A percentile compares a stretch with the other conserved stretches of the same genome.
Conservation (phyloP, 805 yeast species). For the Wickerhamiella sergipiensis region DNA sequence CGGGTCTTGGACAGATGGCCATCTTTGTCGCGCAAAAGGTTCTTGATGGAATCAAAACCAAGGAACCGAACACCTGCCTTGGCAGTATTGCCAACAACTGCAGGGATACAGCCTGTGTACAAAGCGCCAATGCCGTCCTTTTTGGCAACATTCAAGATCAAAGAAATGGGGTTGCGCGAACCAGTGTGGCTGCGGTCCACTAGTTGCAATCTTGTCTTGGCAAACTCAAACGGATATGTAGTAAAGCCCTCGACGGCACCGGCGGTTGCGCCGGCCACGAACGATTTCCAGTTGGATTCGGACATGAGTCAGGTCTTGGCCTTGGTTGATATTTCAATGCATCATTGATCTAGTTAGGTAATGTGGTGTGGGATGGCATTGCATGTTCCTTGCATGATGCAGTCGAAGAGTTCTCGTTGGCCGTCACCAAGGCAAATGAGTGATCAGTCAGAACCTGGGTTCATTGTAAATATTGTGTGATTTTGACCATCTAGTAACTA, state of each 20-base stretch:
- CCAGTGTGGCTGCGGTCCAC: conserved; percentile 26
- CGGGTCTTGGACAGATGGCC: conserved; percentile 82
- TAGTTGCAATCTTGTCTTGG: conserved; percentile 84
- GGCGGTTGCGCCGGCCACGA: conserved; percentile 35
- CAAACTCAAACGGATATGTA: conserved; percentile 94
- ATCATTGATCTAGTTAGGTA: not conserved
- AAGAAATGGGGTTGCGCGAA: conserved; percentile 71
- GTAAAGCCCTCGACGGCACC: conserved; percentile 59
- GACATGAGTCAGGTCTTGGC: not conserved
- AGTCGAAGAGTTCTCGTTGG: too few relatives aligned
- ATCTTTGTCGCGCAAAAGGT: conserved; percentile 59
- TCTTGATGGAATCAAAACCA: conserved; percentile 81
- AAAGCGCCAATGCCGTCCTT: conserved; percentile 67
- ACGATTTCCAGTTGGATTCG: conserved; percentile 23
- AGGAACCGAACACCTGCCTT: conserved; percentile 92
- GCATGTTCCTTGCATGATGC: too few relatives aligned
- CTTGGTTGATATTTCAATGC: not conserved
- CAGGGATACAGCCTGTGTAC: conserved; percentile 94
- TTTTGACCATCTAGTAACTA: too few relatives aligned
- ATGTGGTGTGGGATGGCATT: not conserved
- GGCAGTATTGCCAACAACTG: conserved; percentile 88
- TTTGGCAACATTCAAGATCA: conserved; percentile 60
- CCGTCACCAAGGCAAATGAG: too few relatives aligned
- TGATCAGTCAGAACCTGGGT: too few relatives aligned
- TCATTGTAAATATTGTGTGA: too few relatives aligned